phyloP scores from a whole-genome alignment of 148 eudicot genomes.

The Cornus kousa region DNA sequence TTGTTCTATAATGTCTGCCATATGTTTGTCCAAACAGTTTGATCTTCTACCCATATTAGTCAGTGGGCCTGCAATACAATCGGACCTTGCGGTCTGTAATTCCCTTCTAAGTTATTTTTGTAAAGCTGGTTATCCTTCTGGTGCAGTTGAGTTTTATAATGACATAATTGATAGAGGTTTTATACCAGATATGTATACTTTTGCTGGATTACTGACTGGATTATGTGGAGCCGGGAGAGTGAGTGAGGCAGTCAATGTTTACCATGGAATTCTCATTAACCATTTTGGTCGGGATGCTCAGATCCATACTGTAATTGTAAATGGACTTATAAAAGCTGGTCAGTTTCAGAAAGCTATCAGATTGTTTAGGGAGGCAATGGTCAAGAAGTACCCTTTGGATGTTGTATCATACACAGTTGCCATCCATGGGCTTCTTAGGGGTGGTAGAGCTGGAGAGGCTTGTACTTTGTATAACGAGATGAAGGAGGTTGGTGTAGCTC shows the following conservation, averaged over 20 bases:
- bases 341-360: constrained; percentile 31
- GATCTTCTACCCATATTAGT: constrained; percentile 34
- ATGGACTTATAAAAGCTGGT: constrained; percentile 35
- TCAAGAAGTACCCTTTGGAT: constrained; percentile 36
- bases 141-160: constrained; percentile 43
- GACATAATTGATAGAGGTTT: constrained; percentile 41
- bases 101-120: constrained; percentile 46
- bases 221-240: constrained; percentile 32
- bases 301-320: constrained; percentile 35
- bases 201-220: constrained; percentile 42
- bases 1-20: constrained; percentile 31
- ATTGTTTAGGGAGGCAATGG: constrained; percentile 36
- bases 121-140: constrained; percentile 45
- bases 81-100: constrained; percentile 45
- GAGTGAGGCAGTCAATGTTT: constrained; percentile 39
- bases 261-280: constrained; percentile 30
- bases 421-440: constrained; percentile 38
- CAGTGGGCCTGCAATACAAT: constrained; percentile 26
- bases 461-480: constrained; percentile 38
- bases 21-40: constrained; percentile 32
- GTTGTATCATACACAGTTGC: constrained; percentile 41
- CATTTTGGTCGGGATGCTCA: constrained; percentile 37
- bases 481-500: constrained; percentile 42
- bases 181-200: constrained; percentile 45
- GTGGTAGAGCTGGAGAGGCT: constrained; percentile 39